A percentile compares a stretch with the other conserved stretches of the same genome.
These are phyloP conservation scores for Leptographium flavum DNA, from an alignment of 2,329 filamentous ascomycete species.

Conservation along the genomic window DNA sequence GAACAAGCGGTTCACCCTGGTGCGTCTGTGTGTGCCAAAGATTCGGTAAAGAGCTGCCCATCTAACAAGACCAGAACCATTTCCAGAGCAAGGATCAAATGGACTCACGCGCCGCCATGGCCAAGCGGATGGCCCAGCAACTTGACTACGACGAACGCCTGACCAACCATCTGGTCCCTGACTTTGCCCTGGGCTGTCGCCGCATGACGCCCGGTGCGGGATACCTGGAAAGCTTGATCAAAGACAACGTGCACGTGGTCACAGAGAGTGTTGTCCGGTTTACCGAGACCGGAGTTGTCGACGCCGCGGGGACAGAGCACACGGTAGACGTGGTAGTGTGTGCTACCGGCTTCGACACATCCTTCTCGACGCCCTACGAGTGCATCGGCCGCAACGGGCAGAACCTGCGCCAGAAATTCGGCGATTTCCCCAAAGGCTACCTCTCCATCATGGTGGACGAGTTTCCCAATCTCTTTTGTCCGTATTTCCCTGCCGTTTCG, in stretches of 20 bases:
- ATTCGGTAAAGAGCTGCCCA: too few species aligned
- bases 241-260: conserved; percentile 29
- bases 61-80: too few species aligned
- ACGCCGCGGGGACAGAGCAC: conserved; percentile 15
- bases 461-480: conserved; percentile 4
- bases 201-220: conserved; percentile 27
- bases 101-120: too few species aligned
- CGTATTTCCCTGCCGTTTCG: too few species aligned
- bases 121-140: too few species aligned
- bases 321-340: conserved; percentile 17
- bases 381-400: conserved; percentile 8
- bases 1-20: conserved; percentile 11
- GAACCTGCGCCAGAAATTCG: conserved; percentile 7
- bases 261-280: conserved; percentile 23
- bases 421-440: conserved; percentile 4
- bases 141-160: too few species aligned
- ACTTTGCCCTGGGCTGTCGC: conserved; percentile 19
- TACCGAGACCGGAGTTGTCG: conserved; percentile 17
- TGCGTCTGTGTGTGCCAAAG: conserved; percentile 12
- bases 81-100: too few species aligned
- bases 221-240: conserved; percentile 25
- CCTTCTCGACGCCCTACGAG: conserved; percentile 13
- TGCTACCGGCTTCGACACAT: conserved; percentile 16
- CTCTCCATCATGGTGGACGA: conserved; percentile 1
- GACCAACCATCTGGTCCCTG: neutral